Evolutionary conservation across 2,329 filamentous ascomycete species (phyloP).

Genomic region (Pseudogymnoascus sp.): DNA sequence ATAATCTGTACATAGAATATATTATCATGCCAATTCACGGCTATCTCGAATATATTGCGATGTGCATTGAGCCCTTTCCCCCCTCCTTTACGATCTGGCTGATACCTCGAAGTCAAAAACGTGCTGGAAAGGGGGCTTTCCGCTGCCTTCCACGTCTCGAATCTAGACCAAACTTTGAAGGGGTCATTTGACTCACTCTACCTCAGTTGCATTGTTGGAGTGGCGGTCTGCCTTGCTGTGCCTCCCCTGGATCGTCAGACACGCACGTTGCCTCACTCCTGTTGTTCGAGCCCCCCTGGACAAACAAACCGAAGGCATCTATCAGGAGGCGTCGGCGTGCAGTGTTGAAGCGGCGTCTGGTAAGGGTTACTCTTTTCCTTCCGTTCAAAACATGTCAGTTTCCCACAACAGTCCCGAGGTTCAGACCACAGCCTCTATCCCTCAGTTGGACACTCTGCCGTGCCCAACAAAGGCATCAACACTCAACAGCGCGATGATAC

Average conservation of each 20-base stretch:
- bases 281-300: not conserved
- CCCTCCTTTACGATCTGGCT: not conserved
- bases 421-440: not conserved
- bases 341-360: not conserved
- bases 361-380: not conserved
- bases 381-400: not conserved
- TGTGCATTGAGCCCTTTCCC: not conserved
- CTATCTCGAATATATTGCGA: not conserved
- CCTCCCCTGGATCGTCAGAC: not conserved
- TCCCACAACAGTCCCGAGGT: not conserved
- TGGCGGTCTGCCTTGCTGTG: not conserved
- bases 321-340: not conserved
- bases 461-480: not conserved
- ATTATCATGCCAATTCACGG: not conserved
- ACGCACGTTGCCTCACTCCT: not conserved
- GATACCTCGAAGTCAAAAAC: not conserved
- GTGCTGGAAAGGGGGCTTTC: not conserved
- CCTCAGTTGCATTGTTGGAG: not conserved
- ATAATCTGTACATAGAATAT: conserved; percentile 5
- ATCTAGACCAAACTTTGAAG: not conserved
- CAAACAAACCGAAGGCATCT: not conserved
- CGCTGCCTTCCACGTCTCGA: not conserved
- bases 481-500: not conserved
- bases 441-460: not conserved
- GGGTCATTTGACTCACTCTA: not conserved